Evolutionary conservation across 1,284 basidiomycete species (phyloP), one percentile per base, ranked within the genome.

Genomic region (Malassezia furfur): DNA sequence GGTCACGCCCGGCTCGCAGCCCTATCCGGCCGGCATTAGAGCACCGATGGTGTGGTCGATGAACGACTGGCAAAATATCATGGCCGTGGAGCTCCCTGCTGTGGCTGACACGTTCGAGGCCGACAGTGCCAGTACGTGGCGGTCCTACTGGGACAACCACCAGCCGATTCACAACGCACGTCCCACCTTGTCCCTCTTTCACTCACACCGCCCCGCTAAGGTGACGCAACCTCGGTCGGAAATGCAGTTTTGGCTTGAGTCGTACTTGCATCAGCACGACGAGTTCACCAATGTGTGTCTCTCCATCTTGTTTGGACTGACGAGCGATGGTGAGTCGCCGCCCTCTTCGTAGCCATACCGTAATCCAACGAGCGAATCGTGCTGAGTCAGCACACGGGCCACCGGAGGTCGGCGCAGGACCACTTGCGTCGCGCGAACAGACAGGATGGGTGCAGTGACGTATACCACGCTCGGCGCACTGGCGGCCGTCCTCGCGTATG

Each of bases 211-310:
- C 11, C 53, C 53, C 10, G 8, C 14, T 12, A 15, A 28, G 22
- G 34, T 14, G 11, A 21, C 32, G 10, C 30, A 25, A 2, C 37
- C 17, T 22, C 37, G 25, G 7, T 17, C 60, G 5, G 52, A 38
- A 21, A 45, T 47, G 34, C 37, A 54, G 21, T 32, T 32, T 21
- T 17, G 31, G 15, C 25, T 65, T 34, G 31, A 44, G 5, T 41
- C 41, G 1, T 64, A 62, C 40, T 60, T 66, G 28, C 50, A 60
- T n/a, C 50, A 53, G 14, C 54, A 61, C 37, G 64, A 66, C 44
- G 60, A 57, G 32, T 66, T 66, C 39, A 66, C 64, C n/a, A 62
- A 66, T 49, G 57, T 62, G n/a, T 57, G 56, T 45, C 53, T 66
- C 11, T 54, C 55, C 3, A 52, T 57, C 12, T 34, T 64, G 8